Percentiles rank a stretch among this genome's conserved stretches.
Conservation (phyloP, 2,329 filamentous ascomycete species). For the Aureobasidium sp. region DNA sequence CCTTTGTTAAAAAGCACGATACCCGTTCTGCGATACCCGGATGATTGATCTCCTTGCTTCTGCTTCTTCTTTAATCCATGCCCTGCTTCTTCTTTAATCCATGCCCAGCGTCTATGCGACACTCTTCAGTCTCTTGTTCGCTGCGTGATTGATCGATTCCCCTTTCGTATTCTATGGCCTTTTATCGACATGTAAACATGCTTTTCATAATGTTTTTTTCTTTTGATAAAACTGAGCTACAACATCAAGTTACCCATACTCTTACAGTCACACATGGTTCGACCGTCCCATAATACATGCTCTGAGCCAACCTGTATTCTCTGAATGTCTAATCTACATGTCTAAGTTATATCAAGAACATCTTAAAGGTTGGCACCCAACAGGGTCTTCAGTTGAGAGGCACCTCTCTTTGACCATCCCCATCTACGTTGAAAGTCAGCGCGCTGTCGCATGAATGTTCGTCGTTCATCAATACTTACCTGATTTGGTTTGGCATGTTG, state of each 20-base stretch:
- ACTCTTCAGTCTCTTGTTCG: background rate
- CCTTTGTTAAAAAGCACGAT: conserved; percentile 9
- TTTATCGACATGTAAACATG: too few species aligned
- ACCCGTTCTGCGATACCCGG: conserved; percentile 7
- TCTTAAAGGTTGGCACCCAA: background rate
- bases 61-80: background rate
- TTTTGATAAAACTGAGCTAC: too few species aligned
- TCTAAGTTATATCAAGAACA: background rate
- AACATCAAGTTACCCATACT: too few species aligned
- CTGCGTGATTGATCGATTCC: too few species aligned
- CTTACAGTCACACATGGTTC: background rate
- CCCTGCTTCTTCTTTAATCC: background rate
- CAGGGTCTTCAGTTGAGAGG: conserved; percentile 1
- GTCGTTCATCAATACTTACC: conserved; percentile 44
- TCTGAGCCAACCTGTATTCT: background rate
- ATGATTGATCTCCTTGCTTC: background rate
- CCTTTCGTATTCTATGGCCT: too few species aligned
- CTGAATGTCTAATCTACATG: background rate
- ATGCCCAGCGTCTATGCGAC: background rate
- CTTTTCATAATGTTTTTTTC: background rate
- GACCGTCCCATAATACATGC: background rate
- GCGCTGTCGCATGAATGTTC: background rate
- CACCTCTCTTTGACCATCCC: conserved; percentile 9
- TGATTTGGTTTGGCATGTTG: conserved; percentile 63
- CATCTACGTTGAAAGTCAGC: background rate